Conservation (phyloP, 2,329 filamentous ascomycete genomes). For the Aureobasidium melanogenum region DNA sequence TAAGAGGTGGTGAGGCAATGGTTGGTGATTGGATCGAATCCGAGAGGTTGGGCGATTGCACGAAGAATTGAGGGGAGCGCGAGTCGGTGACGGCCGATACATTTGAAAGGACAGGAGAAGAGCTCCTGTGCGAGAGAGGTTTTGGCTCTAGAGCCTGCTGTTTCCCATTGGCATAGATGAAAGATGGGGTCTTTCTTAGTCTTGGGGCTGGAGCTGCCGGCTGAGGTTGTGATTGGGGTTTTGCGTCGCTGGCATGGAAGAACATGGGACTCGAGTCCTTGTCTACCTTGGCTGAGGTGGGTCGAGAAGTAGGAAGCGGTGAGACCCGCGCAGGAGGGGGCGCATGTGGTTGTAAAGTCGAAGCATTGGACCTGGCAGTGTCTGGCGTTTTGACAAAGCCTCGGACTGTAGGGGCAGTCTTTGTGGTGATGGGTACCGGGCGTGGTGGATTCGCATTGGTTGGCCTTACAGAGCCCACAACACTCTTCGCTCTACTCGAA, state of each 20-base stretch:
- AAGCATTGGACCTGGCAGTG: not conserved
- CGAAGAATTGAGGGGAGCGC: slow-evolving; percentile 1
- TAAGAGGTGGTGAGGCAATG: slow-evolving; percentile 25
- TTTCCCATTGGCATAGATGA: slow-evolving; percentile 45
- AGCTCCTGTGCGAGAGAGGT: slow-evolving; percentile 12
- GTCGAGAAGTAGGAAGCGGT: not conserved
- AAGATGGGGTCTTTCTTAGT: slow-evolving; percentile 37
- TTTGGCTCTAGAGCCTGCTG: slow-evolving; percentile 26
- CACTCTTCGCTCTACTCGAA: slow-evolving; percentile 28
- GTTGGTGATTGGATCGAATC: slow-evolving; percentile 18
- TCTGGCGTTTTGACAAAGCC: slow-evolving; percentile 6
- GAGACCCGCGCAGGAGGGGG: not conserved
- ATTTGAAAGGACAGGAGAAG: slow-evolving; percentile 26
- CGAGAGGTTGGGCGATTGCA: not conserved
- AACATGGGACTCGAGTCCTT: slow-evolving; percentile 41
- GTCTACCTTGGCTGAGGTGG: not conserved
- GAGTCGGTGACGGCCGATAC: slow-evolving; percentile 19
- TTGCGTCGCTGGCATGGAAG: slow-evolving; percentile 82
- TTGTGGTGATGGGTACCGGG: not conserved
- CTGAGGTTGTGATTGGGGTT: slow-evolving; percentile 27
- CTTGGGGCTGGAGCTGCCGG: slow-evolving; percentile 25
- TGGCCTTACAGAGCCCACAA: slow-evolving; percentile 16
- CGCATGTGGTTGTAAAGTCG: not conserved
- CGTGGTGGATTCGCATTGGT: not conserved
- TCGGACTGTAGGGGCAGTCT: not conserved